phyloP scores from a whole-genome alignment of 176 grass and related monocot species.

The Juncus inflexus region DNA sequence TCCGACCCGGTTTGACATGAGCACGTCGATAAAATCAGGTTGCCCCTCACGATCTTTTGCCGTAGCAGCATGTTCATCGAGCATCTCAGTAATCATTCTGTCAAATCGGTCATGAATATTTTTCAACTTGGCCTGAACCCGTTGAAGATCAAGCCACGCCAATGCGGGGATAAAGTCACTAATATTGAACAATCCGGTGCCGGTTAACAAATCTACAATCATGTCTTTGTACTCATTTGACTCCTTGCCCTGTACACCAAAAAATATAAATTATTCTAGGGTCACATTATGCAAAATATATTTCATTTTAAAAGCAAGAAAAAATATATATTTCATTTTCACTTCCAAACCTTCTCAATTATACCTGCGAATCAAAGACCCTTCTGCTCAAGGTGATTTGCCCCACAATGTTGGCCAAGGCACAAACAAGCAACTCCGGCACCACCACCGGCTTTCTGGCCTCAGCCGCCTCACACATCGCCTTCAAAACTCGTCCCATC shows the following conservation, averaged over 20 bases:
- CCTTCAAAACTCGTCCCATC: constrained; percentile 21
- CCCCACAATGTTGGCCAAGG: constrained; percentile 71
- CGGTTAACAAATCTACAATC: constrained; percentile 73
- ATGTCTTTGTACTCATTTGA: constrained; percentile 91
- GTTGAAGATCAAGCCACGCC: constrained; percentile 72
- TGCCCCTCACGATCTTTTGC: constrained; percentile 47
- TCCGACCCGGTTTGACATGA: constrained; percentile 37
- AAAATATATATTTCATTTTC: too few species aligned
- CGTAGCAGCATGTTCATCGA: constrained; percentile 59
- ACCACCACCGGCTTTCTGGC: constrained; percentile 38
- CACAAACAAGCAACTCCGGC: constrained; percentile 69
- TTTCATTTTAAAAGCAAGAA: background rate
- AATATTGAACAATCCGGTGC: constrained; percentile 70
- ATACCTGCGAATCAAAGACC: constrained; percentile 48
- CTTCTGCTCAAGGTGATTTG: constrained; percentile 71
- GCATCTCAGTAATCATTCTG: constrained; percentile 62
- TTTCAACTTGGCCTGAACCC: constrained; percentile 64
- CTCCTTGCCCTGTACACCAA: constrained; percentile 38
- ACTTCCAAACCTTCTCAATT: background rate
- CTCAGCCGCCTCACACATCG: constrained; percentile 26
- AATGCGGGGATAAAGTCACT: constrained; percentile 78
- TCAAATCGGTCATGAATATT: constrained; percentile 61
- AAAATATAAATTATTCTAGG: background rate
- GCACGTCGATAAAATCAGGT: constrained; percentile 64
- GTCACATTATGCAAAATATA: background rate